These are phyloP conservation scores for Wickerhamiella sorbophila DNA, from an alignment of 805 yeast genomes.

Conservation along the genomic window DNA sequence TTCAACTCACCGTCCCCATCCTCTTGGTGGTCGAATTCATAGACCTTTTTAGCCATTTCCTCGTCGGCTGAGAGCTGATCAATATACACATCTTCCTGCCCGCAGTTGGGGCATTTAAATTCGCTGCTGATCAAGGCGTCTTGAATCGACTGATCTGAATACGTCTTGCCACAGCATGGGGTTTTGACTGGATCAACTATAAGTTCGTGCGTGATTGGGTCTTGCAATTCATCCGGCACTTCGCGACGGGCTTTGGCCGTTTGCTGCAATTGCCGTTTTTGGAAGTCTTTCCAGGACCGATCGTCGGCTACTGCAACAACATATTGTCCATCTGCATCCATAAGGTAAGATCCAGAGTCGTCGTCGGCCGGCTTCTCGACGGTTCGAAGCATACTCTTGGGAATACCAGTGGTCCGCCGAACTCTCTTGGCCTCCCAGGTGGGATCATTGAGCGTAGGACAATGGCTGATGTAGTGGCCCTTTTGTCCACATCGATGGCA, in stretches of 20 bases:
- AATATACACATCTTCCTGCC: conserved; percentile 52
- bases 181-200: conserved; percentile 63
- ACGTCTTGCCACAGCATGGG: conserved; percentile 56
- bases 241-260: conserved; percentile 33
- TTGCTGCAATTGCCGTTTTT: conserved; percentile 42
- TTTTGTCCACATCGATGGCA: conserved; percentile 94
- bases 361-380: conserved; percentile 68
- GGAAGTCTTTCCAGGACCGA: conserved; percentile 78
- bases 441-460: conserved; percentile 90
- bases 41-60: conserved; percentile 42
- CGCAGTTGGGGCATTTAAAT: conserved; percentile 83
- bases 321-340: conserved; percentile 88
- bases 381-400: conserved; percentile 77
- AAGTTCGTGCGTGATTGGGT: conserved; percentile 55
- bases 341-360: conserved; percentile 49
- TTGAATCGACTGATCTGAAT: conserved; percentile 51
- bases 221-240: conserved; percentile 43
- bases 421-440: conserved; percentile 86
- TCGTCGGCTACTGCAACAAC: conserved; percentile 93
- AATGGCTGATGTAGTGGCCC: conserved; percentile 90
- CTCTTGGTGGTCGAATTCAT: conserved; percentile 31
- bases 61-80: conserved; percentile 55
- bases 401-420: conserved; percentile 93
- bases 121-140: conserved; percentile 61
- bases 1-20: conserved; percentile 8